These are phyloP conservation scores for Calonectria ilicicola DNA, from an alignment of 2,329 filamentous ascomycete genomes.

Conservation along the genomic window DNA sequence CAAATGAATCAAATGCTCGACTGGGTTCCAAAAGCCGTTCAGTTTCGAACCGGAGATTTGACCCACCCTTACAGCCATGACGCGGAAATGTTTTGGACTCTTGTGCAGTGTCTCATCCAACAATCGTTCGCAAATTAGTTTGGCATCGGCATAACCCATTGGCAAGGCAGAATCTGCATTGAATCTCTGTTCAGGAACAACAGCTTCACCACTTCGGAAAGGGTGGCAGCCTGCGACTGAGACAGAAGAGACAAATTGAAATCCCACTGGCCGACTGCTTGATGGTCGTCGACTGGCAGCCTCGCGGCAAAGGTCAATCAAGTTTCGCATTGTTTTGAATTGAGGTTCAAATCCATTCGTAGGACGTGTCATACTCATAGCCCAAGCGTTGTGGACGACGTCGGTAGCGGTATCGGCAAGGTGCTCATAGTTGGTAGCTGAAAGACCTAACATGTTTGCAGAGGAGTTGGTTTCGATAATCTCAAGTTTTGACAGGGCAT, in stretches of 20 bases:
- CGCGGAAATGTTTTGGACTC: conserved; percentile 55
- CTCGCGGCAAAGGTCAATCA: conserved; percentile 44
- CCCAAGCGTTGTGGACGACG: conserved; percentile 20
- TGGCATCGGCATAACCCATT: conserved; percentile 9
- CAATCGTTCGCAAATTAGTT: conserved; percentile 45
- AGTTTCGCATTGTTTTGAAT: not conserved
- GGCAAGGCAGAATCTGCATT: conserved; percentile 54
- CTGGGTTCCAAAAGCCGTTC: conserved; percentile 62
- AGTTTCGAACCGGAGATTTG: conserved; percentile 60
- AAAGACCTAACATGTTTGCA: not conserved
- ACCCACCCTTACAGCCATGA: conserved; percentile 59
- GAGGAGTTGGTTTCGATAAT: conserved; percentile 6
- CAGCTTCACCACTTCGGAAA: conserved; percentile 33
- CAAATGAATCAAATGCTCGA: conserved; percentile 59
- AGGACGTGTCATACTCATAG: conserved; percentile 15
- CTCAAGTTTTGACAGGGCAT: not conserved
- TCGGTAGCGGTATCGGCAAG: conserved; percentile 1
- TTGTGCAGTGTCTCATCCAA: conserved; percentile 60
- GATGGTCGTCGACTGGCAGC: conserved; percentile 32
- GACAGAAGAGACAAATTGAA: conserved; percentile 58
- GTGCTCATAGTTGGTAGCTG: not conserved
- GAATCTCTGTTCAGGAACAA: conserved; percentile 58
- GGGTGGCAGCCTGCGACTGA: conserved; percentile 46
- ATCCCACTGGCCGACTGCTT: conserved; percentile 38
- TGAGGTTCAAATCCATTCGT: not conserved